These are phyloP conservation scores for Colletotrichum horii DNA, from an alignment of 2,329 filamentous ascomycete species.

Conservation along the genomic window DNA sequence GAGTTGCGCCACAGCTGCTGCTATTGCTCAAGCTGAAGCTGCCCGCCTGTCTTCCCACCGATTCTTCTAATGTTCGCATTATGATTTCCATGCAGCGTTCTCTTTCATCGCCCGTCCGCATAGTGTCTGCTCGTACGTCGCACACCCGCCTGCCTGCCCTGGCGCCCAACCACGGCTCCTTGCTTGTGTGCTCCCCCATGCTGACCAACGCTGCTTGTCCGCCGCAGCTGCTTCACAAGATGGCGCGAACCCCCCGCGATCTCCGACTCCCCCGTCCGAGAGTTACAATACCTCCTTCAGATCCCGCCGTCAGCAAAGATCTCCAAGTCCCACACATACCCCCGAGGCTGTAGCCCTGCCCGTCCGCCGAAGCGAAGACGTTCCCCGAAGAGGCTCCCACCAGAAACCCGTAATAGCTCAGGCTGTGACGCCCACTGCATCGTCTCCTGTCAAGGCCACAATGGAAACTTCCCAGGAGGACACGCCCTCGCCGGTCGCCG, in stretches of 20 bases:
- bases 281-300: constrained; percentile 61
- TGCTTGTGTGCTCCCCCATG: background rate
- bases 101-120: constrained; percentile 66
- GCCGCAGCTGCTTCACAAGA: constrained; percentile 55
- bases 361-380: constrained; percentile 49
- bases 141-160: constrained; percentile 7
- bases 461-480: constrained; percentile 28
- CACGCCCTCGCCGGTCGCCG: constrained; percentile 34
- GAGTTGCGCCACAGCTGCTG: constrained; percentile 28
- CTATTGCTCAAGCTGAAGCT: constrained; percentile 31
- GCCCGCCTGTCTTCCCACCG: constrained; percentile 32
- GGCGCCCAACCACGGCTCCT: background rate
- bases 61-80: constrained; percentile 48
- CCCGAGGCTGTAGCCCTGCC: constrained; percentile 47
- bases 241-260: constrained; percentile 43
- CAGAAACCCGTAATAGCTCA: constrained; percentile 58
- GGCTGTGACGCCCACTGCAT: constrained; percentile 34
- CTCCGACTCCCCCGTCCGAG: constrained; percentile 43
- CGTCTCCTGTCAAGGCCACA: constrained; percentile 23
- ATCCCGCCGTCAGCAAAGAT: constrained; percentile 52
- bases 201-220: constrained; percentile 25
- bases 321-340: constrained; percentile 59
- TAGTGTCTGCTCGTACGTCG: constrained; percentile 65
- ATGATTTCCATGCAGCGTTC: constrained; percentile 68
- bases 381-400: constrained; percentile 43